These are phyloP conservation scores for Baorangia bicolor DNA, from an alignment of 768 basidiomycete species.

Conservation along the genomic window DNA sequence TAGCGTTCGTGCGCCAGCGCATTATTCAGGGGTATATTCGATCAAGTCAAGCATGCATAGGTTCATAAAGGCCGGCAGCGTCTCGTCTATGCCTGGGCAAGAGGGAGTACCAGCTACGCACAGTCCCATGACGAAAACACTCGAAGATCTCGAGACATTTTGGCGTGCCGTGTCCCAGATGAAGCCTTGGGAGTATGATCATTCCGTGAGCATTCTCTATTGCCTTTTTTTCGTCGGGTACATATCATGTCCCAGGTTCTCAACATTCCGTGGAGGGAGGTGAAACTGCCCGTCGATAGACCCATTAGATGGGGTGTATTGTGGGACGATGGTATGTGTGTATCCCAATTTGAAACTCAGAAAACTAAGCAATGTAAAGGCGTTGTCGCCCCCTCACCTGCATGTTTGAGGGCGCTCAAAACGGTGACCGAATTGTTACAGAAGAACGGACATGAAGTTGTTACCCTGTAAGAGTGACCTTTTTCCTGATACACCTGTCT, in stretches of 20 bases:
- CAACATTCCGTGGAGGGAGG: conserved; percentile 37
- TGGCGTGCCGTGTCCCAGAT: conserved; percentile 61
- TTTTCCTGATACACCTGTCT: not conserved
- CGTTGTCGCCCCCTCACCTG: conserved; percentile 56
- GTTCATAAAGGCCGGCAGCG: conserved; percentile 52
- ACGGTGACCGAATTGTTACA: conserved; percentile 44
- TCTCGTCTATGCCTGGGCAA: conserved; percentile 49
- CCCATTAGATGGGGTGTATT: conserved; percentile 60
- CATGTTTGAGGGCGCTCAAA: conserved; percentile 54
- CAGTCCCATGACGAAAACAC: conserved; percentile 61
- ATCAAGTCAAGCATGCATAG: conserved; percentile 58
- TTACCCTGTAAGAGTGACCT: conserved; percentile 46
- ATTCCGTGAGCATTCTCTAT: conserved; percentile 32
- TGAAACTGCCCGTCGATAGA: conserved; percentile 46
- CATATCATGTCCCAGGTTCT: conserved; percentile 24
- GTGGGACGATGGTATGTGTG: conserved; percentile 55
- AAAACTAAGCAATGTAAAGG: conserved; percentile 37
- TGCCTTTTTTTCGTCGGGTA: too few species aligned
- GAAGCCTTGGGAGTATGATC: conserved; percentile 69
- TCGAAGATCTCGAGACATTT: conserved; percentile 63
- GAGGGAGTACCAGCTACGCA: conserved; percentile 54
- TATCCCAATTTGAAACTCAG: not conserved
- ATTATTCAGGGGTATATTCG: conserved; percentile 63
- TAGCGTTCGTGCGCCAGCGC: conserved; percentile 63
- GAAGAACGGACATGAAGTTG: conserved; percentile 48